Percentiles rank a stretch among this genome's conserved stretches.
Conservation (phyloP, 2,329 filamentous ascomycete genomes). For the Diplodia sapinea region DNA sequence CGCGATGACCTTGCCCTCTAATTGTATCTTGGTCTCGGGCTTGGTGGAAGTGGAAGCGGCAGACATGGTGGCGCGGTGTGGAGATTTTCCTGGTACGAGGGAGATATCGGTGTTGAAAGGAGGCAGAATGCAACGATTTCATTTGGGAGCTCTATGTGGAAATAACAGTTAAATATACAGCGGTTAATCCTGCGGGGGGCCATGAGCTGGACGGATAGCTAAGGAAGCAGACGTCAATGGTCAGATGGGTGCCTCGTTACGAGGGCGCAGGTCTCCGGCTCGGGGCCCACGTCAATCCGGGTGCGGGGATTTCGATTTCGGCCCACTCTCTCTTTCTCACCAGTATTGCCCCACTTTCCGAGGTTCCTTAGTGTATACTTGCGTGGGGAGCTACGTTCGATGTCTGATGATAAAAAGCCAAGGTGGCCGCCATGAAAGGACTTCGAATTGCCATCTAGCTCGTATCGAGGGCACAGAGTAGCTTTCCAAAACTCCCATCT, state of each 20-base stretch:
- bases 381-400: neutral
- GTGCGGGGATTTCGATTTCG: neutral
- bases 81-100: neutral
- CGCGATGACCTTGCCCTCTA: constrained; percentile 38
- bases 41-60: neutral
- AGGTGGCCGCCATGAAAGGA: neutral
- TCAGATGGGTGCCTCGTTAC: neutral
- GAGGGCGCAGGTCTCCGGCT: constrained; percentile 4
- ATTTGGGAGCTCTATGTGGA: neutral
- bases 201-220: neutral
- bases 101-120: neutral
- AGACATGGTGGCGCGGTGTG: neutral
- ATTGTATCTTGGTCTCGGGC: constrained; percentile 38
- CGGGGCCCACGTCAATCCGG: constrained; percentile 4
- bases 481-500: neutral
- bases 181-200: neutral
- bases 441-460: neutral
- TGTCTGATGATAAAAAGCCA: neutral
- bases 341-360: neutral
- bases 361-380: neutral
- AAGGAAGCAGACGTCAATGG: neutral
- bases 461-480: neutral
- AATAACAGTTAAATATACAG: neutral
- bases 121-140: neutral
- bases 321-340: constrained; percentile 4